Percentiles rank a stretch among this genome's conserved stretches.
Conservation (phyloP, 2,329 filamentous ascomycete species). For the Ceratocystis papillata region DNA sequence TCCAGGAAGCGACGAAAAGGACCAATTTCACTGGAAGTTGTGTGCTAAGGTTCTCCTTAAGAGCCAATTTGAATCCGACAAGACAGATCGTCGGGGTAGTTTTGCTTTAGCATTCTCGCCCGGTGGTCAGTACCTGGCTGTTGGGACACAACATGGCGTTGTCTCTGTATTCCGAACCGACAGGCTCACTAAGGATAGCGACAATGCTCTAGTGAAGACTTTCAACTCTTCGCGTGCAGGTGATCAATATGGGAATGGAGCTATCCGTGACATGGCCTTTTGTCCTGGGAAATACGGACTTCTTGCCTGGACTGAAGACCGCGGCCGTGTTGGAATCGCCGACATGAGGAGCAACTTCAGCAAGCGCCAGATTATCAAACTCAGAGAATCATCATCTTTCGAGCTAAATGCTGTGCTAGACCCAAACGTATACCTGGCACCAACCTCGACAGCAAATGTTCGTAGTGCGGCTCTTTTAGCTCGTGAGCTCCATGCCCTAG, state of each 20-base stretch:
- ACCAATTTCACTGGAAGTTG: conserved; percentile 41
- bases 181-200: conserved; percentile 36
- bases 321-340: conserved; percentile 61
- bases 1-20: conserved; percentile 7
- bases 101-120: conserved; percentile 70
- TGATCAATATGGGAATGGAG: conserved; percentile 50
- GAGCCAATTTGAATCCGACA: conserved; percentile 46
- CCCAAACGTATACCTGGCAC: too few species aligned
- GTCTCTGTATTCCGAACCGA: conserved; percentile 62
- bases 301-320: conserved; percentile 86
- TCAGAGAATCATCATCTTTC: conserved; percentile 42
- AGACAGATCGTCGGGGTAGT: conserved; percentile 51
- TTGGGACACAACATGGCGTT: conserved; percentile 69
- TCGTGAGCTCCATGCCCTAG: conserved; percentile 3
- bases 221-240: conserved; percentile 68
- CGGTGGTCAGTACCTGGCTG: conserved; percentile 58
- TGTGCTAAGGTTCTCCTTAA: conserved; percentile 46
- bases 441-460: neutral
- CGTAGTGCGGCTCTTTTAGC: conserved; percentile 17
- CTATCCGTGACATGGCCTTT: conserved; percentile 84
- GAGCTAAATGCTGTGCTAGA: neutral
- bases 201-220: conserved; percentile 57
- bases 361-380: conserved; percentile 55
- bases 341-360: conserved; percentile 59
- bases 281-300: conserved; percentile 83